Percentiles rank a stretch among this genome's conserved stretches.
These are phyloP conservation scores for Dillenia suffruticosa DNA, from an alignment of 164 flowering plant species.

Conservation along the genomic window DNA sequence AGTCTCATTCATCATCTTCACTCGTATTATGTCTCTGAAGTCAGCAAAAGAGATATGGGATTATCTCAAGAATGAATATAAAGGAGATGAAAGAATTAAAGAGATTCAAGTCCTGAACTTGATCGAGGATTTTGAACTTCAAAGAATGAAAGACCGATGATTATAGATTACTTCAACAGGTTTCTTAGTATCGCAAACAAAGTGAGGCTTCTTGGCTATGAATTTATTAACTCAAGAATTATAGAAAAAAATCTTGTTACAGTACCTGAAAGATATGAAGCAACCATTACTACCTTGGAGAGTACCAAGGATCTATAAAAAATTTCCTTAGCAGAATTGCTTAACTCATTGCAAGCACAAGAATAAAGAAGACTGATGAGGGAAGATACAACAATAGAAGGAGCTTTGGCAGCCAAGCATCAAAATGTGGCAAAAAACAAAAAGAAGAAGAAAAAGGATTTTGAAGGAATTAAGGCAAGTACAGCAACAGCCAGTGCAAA, in stretches of 20 bases:
- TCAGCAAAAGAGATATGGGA: neutral
- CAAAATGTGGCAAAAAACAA: too few species aligned
- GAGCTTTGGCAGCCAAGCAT: too few species aligned
- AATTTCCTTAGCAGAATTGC: neutral
- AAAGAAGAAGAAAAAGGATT: too few species aligned
- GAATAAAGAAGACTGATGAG: too few species aligned
- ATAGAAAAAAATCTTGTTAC: constrained; percentile 5
- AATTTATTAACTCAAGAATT: neutral
- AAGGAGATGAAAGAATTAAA: neutral
- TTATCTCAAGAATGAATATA: too few species aligned
- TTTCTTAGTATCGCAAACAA: neutral
- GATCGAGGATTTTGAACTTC: neutral
- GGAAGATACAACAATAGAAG: too few species aligned
- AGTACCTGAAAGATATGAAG: neutral
- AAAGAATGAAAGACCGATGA: neutral
- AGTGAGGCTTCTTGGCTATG: neutral
- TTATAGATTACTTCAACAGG: constrained; percentile 1
- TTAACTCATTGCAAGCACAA: neutral
- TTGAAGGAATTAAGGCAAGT: too few species aligned
- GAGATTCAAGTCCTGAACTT: constrained; percentile 8
- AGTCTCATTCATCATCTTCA: constrained; percentile 1
- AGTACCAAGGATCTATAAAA: constrained; percentile 4
- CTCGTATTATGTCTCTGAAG: neutral
- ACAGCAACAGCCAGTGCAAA: too few species aligned
- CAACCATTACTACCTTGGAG: neutral